Conservation (phyloP, 306 rosid species). For the Rosa lucieae region DNA sequence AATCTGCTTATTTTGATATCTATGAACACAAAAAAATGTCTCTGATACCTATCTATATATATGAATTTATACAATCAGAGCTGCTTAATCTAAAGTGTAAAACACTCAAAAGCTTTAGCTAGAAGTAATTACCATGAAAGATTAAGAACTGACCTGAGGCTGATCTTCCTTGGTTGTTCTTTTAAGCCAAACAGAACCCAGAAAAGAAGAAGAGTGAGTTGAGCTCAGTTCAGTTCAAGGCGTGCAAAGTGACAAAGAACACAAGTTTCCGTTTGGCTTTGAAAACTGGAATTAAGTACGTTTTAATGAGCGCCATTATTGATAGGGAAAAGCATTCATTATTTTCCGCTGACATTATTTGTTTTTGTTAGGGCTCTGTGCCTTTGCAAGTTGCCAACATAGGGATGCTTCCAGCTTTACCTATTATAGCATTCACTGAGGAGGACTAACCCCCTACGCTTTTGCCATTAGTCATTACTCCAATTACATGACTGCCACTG, state of each 20-base stretch:
- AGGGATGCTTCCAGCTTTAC: neutral
- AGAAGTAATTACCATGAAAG: neutral
- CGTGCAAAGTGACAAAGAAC: too few relatives aligned
- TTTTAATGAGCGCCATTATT: neutral
- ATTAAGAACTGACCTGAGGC: conserved; percentile 31
- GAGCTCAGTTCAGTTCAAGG: neutral
- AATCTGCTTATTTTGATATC: neutral
- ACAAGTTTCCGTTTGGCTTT: neutral
- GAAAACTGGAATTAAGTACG: neutral
- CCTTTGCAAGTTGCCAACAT: neutral
- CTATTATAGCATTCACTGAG: neutral
- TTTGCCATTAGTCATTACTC: neutral
- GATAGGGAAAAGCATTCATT: neutral
- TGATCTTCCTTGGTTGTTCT: neutral
- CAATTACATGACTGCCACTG: neutral
- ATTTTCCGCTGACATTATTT: neutral
- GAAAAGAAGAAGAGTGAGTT: conserved; percentile 2
- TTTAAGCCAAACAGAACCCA: conserved; percentile 20
- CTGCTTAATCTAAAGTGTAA: neutral
- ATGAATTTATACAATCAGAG: neutral
- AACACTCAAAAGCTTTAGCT: neutral
- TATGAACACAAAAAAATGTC: neutral
- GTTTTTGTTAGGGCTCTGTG: neutral
- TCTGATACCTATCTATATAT: neutral
- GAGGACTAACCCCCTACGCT: neutral